Evolutionary conservation across 2,329 filamentous ascomycete species (phyloP), one percentile per base, ranked within the genome.

Genomic region (Monilinia fructicola): DNA sequence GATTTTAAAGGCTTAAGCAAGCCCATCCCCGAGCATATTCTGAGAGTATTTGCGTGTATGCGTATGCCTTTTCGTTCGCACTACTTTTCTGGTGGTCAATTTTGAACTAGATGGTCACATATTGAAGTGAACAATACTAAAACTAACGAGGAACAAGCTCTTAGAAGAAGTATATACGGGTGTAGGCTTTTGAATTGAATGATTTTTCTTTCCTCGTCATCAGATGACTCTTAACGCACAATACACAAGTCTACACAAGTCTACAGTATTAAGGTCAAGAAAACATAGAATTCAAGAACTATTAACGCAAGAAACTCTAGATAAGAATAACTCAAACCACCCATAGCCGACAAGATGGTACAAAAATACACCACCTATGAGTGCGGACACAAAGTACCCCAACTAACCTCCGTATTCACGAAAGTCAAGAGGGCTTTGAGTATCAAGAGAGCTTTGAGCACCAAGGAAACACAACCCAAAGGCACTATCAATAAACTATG

Each of bases 361-460:
- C 18, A 38, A n/a, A 60, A 60, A 3, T 31, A 3, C 1, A 1
- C 38, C 21, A 2, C 23, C 28, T 60, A 23, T n/a, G 42, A 48
- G 12, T 60, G 56, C 42, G 56, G 56, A 4, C 56, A 60, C 56
- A 9, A 16, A 16, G 44, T 10, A 31, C 14, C 21, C 2, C 42
- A 60, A 26, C 9, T 11, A 0, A 21, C 56, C n/a, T 38, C 44
- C 28, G 6, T 11, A 0, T 7, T 50, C 6, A 50, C 18, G 42
- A 60, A 38, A 18, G 3, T 38, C 7, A 60, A 60, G 56, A 60
- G 42, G 16, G 42, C 21, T 10, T 16, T 60, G 12, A 60, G 56
- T 12, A 11, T 59, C 18, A 28, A 21, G 7, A 35, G 28, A 35
- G 56, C 42, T 2, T 23, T 59, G 18, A 59, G 42, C 21, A 16